Evolutionary conservation across 129 eudicot genomes (phyloP), one percentile per base, ranked within the genome.

Genomic region (Arctium minus): DNA sequence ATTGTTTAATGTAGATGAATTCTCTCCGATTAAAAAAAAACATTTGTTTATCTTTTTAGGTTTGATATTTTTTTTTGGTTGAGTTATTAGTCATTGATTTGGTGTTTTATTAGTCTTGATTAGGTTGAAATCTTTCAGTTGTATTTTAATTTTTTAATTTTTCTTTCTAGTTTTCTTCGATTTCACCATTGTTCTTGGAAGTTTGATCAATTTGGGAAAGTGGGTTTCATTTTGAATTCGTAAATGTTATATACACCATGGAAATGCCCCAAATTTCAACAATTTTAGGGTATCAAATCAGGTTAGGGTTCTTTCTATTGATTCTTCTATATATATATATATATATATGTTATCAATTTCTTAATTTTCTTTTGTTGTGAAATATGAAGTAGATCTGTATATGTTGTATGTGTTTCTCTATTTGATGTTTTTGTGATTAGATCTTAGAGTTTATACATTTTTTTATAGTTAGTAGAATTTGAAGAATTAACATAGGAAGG

Each of bases 91-190:
- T 83, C 82, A 76, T 83, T 83, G 76, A 46, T 68, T 84, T 78
- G 84, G 84, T 84, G 84, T 74, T 84, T 84, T 79, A 32, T 84
- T 80, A 84, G 80, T 79, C 70, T 79, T 84, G 87, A 74, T 74
- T 79, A 79, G 87, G 87, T 84, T 84, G 76, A 84, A 53, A 84
- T 73, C 80, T 73, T 72, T 72, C 79, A 78, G 36, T 62, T 60
- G 60, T 27, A 39, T 56, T 38, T 40, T 7, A 7, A 36, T 56
- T 56, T 31, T 74, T n/a, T 22, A 22, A 22, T 22, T 76, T 3
- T 39, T 77, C 39, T 46, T 75, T 7, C 38, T 65, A 8, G 18
- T 13, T 38, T 65, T 15, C 22, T 79, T 79, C 82, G 64, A 79
- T 79, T 82, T 22, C 60, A 42, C 70, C 56, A 76, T 46, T 32